Evolutionary conservation across 2,329 filamentous ascomycete species (phyloP).

Genomic region (Colletotrichum orchidophilum): DNA sequence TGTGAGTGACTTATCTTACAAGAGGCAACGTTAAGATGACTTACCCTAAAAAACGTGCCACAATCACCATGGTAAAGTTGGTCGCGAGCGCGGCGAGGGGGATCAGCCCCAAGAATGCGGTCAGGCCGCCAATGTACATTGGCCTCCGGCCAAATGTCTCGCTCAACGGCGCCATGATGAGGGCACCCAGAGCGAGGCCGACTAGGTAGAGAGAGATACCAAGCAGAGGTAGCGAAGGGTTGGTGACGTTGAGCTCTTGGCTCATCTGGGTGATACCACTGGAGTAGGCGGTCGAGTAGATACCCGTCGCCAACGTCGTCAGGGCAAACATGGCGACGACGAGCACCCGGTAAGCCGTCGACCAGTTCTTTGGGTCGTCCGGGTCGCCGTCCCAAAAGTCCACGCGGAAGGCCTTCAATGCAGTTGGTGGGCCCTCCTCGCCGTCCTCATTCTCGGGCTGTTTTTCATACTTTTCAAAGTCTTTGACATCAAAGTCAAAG

Average conservation of each 20-base stretch:
- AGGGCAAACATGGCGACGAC: slow-evolving; percentile 29
- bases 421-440: neutral
- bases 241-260: slow-evolving; percentile 11
- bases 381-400: slow-evolving; percentile 65
- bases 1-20: neutral
- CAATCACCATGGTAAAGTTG: slow-evolving; percentile 63
- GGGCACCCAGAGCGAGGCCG: slow-evolving; percentile 66
- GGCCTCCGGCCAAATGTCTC: slow-evolving; percentile 63
- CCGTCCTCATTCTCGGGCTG: neutral
- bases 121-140: slow-evolving; percentile 64
- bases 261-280: slow-evolving; percentile 25
- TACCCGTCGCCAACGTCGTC: slow-evolving; percentile 25
- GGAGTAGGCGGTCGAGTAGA: slow-evolving; percentile 25
- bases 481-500: slow-evolving; percentile 34
- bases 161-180: slow-evolving; percentile 67
- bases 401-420: slow-evolving; percentile 59
- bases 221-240: slow-evolving; percentile 61
- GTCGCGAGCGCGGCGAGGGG: slow-evolving; percentile 51
- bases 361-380: slow-evolving; percentile 55
- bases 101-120: slow-evolving; percentile 64
- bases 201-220: slow-evolving; percentile 71
- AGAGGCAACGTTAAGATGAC: neutral
- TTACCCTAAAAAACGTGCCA: slow-evolving; percentile 57
- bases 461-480: slow-evolving; percentile 16
- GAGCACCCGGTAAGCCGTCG: slow-evolving; percentile 7